These are phyloP conservation scores for Leccinum griseonigrum DNA, from an alignment of 1,284 basidiomycete genomes.

Conservation along the genomic window DNA sequence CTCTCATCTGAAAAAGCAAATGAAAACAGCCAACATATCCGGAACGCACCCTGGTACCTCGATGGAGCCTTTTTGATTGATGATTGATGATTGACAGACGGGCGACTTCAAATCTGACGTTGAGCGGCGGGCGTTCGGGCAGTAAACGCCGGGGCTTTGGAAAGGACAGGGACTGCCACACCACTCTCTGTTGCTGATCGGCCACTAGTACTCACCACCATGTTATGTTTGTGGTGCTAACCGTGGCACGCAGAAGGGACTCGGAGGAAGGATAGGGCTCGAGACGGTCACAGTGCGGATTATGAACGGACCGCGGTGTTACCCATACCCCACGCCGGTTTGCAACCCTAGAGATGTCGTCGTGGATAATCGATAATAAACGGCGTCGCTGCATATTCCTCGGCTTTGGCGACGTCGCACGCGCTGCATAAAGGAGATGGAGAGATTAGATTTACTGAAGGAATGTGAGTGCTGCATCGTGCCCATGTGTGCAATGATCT, in stretches of 20 bases:
- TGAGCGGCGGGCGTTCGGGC: not conserved
- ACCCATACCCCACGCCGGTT: too few species aligned
- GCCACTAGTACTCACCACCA: too few species aligned
- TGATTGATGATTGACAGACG: not conserved
- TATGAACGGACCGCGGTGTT: too few species aligned
- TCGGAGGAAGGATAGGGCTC: too few species aligned
- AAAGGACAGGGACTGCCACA: not conserved
- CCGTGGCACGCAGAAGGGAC: too few species aligned
- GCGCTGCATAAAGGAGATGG: not conserved
- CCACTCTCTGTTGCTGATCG: too few species aligned
- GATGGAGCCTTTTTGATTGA: not conserved
- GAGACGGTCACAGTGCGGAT: too few species aligned
- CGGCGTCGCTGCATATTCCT: not conserved
- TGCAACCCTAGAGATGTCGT: too few species aligned
- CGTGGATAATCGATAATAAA: too few species aligned
- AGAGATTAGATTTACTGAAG: not conserved
- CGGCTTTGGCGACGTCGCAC: not conserved
- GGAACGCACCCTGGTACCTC: not conserved
- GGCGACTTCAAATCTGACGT: not conserved
- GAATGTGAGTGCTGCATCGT: not conserved
- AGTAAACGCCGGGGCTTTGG: not conserved
- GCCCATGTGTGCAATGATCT: not conserved
- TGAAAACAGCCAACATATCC: not conserved
- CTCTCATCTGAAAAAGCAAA: not conserved
- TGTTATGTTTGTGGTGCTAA: too few species aligned